phyloP scores from a whole-genome alignment of 2,329 filamentous ascomycete species.

The Neopestalotiopsis sp. region DNA sequence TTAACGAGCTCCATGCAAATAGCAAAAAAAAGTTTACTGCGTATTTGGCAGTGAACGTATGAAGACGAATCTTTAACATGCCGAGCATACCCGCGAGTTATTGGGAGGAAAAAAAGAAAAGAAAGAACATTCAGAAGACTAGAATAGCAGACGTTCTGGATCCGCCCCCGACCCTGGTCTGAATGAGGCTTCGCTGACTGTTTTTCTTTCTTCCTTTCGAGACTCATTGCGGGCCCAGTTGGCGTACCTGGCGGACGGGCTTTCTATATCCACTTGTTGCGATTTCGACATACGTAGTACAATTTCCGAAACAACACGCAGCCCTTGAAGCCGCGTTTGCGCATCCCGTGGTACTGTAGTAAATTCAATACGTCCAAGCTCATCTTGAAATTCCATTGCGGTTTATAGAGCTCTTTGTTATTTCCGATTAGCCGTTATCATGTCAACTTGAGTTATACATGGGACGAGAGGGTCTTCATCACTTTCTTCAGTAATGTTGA shows the following conservation, averaged over 20 bases:
- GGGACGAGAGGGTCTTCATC: too few relatives aligned
- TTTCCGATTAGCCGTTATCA: too few relatives aligned
- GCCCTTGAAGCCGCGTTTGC: neutral
- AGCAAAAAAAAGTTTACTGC: neutral
- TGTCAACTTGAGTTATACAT: too few relatives aligned
- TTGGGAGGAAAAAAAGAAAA: too few relatives aligned
- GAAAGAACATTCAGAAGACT: neutral
- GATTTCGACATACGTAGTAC: neutral
- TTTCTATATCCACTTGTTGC: neutral
- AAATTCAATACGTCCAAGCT: too few relatives aligned
- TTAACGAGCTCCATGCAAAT: neutral
- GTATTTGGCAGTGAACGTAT: neutral
- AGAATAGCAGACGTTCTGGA: neutral
- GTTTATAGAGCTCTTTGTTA: too few relatives aligned
- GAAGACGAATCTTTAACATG: neutral
- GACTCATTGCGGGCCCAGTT: neutral
- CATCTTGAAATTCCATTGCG: too few relatives aligned
- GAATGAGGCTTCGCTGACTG: neutral
- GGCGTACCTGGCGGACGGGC: neutral
- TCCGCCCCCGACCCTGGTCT: neutral
- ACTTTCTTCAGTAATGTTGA: too few relatives aligned
- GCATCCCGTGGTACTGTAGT: too few relatives aligned
- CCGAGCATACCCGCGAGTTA: neutral
- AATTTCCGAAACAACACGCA: constrained; percentile 1
- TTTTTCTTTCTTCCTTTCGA: neutral